Evolutionary conservation across 2,329 filamentous ascomycete species (phyloP), one percentile per base, ranked within the genome.

Genomic region (Penicillium sp.): DNA sequence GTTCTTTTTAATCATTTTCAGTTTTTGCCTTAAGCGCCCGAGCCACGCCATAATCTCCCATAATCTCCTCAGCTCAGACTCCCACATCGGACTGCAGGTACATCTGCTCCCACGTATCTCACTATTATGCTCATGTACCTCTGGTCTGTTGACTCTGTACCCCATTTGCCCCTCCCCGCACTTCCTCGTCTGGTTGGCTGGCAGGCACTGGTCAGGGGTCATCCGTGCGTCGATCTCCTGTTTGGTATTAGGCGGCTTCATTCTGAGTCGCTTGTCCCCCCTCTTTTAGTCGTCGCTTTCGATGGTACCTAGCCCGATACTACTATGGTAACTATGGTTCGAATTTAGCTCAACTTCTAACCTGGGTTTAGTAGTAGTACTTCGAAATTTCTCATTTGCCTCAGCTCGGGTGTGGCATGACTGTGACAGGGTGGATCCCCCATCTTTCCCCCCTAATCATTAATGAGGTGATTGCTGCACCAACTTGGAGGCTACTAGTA

Each of bases 21-120:
- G 58, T 49, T 64, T 65, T 55, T 57, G 54, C 11, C 64, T 54
- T 63, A 73, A 71, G 58, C 67, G 67, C 67, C 62, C 64, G 60
- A 68, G 60, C 55, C 67, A 67, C 63, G 51, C 55, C 41, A 64
- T 57, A 66, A 57, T 48, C 37, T 20, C 31, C 20, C 37, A 38
- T 28, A 15, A 20, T 28, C 22, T 39, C 43, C 43, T 28, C 25
- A 28, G 43, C 43, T 31, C 22, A 6, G 22, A 47, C 42, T 12
- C 5, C 12, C 12, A 28, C 15, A n/a, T 1, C 1, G 37, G 14
- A 39, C 38, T 3, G 38, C 8, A 31, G 22, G 42, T 47, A 47
- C 42, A 45, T n/a, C 1, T 10, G 6, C 8, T 31, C 31, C 31
- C 31, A 31, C 31, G 31, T 31, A 31, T 28, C 25, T 28, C 25